Percentiles rank a stretch among this genome's conserved stretches.
Evolutionary conservation across 768 basidiomycete species (phyloP).

Genomic region (Suillus spraguei): DNA sequence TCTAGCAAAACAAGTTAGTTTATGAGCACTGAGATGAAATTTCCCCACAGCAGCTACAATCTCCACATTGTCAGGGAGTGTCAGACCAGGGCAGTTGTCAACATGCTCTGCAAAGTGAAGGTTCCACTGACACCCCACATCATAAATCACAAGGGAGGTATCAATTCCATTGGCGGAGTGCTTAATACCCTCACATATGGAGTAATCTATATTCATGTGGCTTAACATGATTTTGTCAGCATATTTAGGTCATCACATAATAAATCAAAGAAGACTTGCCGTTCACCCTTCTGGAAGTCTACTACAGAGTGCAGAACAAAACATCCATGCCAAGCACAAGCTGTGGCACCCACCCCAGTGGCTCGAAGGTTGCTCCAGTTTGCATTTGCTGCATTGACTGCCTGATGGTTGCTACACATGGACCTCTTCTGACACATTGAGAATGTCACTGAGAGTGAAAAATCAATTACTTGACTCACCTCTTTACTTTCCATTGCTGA

Average conservation of each 20-base stretch:
- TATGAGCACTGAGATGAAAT: too few species aligned
- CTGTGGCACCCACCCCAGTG: too few species aligned
- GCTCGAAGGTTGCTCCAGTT: too few species aligned
- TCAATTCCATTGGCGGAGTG: slow-evolving; percentile 10
- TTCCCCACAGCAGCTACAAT: slow-evolving; percentile 20
- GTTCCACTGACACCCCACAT: slow-evolving; percentile 32
- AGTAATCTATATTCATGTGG: slow-evolving; percentile 33
- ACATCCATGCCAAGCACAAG: too few species aligned
- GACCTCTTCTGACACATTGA: too few species aligned
- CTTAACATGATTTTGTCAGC: slow-evolving; percentile 9
- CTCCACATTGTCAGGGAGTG: slow-evolving; percentile 7
- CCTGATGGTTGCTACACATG: too few species aligned
- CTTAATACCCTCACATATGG: slow-evolving; percentile 24
- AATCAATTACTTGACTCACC: too few species aligned
- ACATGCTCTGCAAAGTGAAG: slow-evolving; percentile 19
- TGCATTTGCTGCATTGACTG: too few species aligned
- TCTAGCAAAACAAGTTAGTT: too few species aligned
- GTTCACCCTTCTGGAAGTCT: slow-evolving; percentile 31
- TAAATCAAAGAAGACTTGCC: slow-evolving; percentile 13
- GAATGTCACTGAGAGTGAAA: too few species aligned
- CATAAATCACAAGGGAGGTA: slow-evolving; percentile 26
- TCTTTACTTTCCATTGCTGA: too few species aligned
- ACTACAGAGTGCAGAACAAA: too few species aligned
- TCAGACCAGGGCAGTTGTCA: background rate
- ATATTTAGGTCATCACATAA: background rate